Base-by-base conservation (phyloP, 2,329 filamentous ascomycete genomes). In the Exophiala xenobiotica region DNA sequence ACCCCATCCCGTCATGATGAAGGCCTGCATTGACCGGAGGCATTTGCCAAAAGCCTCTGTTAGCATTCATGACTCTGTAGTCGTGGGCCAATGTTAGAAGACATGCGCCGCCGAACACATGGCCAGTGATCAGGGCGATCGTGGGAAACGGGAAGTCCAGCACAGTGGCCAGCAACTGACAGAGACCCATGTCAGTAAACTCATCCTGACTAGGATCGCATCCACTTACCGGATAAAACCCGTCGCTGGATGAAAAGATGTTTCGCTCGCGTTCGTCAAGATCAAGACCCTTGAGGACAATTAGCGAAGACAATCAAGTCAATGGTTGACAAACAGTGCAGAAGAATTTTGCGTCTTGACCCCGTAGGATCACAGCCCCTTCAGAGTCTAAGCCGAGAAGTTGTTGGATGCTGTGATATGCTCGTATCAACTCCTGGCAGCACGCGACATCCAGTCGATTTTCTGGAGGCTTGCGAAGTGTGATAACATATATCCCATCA, bases 21-120 rank as follows among this genome's bases (percentile, higher is more conserved):
- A 80, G 65, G 6, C 78, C 78, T 1, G 79, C 70, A 51, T 79
- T 71, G 1, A 80, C 75, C 0, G 78, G 77, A 0, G 78, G 78
- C 73, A 77, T 75, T 44, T 65, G 73, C 37, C 75, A 63, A 59
- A 72, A 76, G 19, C 74, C 74, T 12, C 73, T 68, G 27, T 68
- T 61, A 14, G 64, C 64, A 58, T 75, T 76, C 72, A 75, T 75
- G 27, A 70, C 55, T 12, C 74, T 67, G 59, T 75, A 76, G 56
- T 77, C 74, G 46, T 75, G 73, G 23, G 67, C 67, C 1, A 76
- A 60, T 0, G 74, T 72, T 20, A 76, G 67, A 16, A 73, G 73
- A 37, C 71, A 74, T 5, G 70, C 74, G n/a, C 73, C 74, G 11
- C 74, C 74, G 46, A 76, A 75, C 2, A 73, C 74, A 51, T 76